Evolutionary conservation across 495 filamentous ascomycete species (phyloP).

Genomic region (Penicillium nucicola): DNA sequence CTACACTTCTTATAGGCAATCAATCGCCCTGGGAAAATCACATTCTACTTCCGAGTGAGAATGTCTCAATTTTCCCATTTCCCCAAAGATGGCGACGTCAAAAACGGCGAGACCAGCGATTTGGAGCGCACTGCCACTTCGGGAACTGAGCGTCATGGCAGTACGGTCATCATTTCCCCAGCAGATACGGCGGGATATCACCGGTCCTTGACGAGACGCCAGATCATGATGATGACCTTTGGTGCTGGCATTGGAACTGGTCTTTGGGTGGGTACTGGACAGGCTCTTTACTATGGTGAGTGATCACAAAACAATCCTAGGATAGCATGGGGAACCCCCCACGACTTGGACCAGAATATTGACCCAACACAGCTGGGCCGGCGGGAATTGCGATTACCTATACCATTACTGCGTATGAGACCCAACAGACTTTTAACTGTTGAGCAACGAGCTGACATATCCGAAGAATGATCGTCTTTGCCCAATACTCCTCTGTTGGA

Average conservation of each 20-base stretch:
- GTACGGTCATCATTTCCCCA: constrained; percentile 4
- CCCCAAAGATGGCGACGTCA: background rate
- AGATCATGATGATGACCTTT: constrained; percentile 36
- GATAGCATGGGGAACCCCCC: no score
- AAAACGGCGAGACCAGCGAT: constrained; percentile 1
- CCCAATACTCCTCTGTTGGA: constrained; percentile 25
- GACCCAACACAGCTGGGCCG: constrained; percentile 20
- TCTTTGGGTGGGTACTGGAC: constrained; percentile 26
- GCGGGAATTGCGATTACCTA: constrained; percentile 25
- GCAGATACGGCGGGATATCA: constrained; percentile 21
- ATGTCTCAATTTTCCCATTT: background rate
- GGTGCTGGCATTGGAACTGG: constrained; percentile 29
- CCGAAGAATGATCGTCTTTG: constrained; percentile 25
- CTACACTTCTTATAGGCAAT: background rate
- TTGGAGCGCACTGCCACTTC: constrained; percentile 16
- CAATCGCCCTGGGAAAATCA: no score
- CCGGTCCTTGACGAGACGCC: constrained; percentile 24
- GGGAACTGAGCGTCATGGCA: constrained; percentile 14
- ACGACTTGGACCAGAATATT: no score
- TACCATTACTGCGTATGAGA: constrained; percentile 25
- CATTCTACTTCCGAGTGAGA: no score
- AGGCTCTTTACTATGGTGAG: constrained; percentile 26
- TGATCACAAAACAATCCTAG: background rate
- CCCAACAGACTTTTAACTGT: background rate
- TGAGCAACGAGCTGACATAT: background rate